These are phyloP conservation scores for Penicillium sp. DNA, from an alignment of 2,329 filamentous ascomycete species.

Conservation along the genomic window DNA sequence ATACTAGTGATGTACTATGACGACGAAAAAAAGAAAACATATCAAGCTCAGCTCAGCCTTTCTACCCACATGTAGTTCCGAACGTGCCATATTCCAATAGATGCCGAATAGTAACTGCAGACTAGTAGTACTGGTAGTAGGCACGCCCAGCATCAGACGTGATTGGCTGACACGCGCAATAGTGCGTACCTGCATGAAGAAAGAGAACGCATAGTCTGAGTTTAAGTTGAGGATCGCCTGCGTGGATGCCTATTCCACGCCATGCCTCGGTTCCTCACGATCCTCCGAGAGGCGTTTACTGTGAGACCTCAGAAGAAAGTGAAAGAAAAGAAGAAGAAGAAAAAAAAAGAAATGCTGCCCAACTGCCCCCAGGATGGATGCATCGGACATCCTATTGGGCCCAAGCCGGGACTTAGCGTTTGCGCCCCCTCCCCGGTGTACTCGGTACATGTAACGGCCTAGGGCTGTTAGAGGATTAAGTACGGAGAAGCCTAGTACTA, in stretches of 20 bases:
- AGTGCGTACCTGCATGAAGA: conserved; percentile 4
- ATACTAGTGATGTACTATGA: background rate
- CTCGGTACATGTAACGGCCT: background rate
- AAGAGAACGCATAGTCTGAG: background rate
- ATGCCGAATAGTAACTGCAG: too few relatives aligned
- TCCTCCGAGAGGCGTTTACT: too few relatives aligned
- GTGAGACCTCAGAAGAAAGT: too few relatives aligned
- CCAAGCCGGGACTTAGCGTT: background rate
- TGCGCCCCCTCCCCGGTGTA: too few relatives aligned
- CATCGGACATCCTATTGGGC: background rate
- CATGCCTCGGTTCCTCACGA: too few relatives aligned
- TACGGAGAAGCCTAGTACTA: too few relatives aligned
- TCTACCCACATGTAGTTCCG: too few relatives aligned
- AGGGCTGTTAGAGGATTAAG: background rate
- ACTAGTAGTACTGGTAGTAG: too few relatives aligned
- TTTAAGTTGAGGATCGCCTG: background rate
- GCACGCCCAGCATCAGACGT: background rate
- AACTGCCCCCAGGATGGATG: background rate
- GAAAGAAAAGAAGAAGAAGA: background rate
- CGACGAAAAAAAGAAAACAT: background rate
- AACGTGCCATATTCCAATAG: too few relatives aligned
- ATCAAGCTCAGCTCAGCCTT: background rate
- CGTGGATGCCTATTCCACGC: background rate
- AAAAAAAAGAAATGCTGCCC: background rate
- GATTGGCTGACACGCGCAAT: background rate